Conservation (phyloP, 177 flowering plant species). For the Vitis hybrid region DNA sequence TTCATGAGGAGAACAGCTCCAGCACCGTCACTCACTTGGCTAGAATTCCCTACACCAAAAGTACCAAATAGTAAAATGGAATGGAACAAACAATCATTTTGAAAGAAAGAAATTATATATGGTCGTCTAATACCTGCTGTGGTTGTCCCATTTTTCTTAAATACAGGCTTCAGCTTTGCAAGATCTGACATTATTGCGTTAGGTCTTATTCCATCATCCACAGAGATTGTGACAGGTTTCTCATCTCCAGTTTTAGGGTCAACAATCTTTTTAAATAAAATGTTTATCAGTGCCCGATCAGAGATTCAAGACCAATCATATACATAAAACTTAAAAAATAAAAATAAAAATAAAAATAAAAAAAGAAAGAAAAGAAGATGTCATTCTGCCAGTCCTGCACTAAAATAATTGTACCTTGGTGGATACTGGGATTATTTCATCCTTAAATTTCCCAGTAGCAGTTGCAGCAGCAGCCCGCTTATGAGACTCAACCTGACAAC, state of each 20-base stretch:
- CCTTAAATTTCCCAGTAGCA: conserved; percentile 90
- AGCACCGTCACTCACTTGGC: conserved; percentile 99
- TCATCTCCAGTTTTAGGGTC: conserved; percentile 97
- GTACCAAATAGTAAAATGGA: not conserved
- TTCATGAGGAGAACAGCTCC: conserved; percentile 96
- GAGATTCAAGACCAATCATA: not conserved
- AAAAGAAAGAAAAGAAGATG: not conserved
- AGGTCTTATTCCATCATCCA: conserved; percentile 96
- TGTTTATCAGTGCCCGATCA: not conserved
- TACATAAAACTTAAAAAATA: not conserved
- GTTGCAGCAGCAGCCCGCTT: conserved; percentile 91
- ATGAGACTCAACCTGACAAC: conserved; percentile 82
- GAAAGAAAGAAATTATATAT: not conserved
- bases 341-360: not conserved
- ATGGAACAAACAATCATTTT: not conserved
- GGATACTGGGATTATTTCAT: conserved; percentile 87
- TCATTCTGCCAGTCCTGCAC: no score
- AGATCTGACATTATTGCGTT: conserved; percentile 54
- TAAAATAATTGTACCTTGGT: conserved; percentile 60
- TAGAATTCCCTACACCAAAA: conserved; percentile 71
- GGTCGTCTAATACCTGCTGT: conserved; percentile 71
- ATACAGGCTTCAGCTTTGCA: conserved; percentile 77
- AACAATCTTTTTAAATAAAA: conserved; percentile 49
- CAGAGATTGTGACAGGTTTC: conserved; percentile 67
- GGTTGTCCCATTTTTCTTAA: conserved; percentile 91